Percentiles rank a stretch among this genome's conserved stretches.
Conservation (phyloP, 495 filamentous ascomycete species). For the Penicillium fimorum region DNA sequence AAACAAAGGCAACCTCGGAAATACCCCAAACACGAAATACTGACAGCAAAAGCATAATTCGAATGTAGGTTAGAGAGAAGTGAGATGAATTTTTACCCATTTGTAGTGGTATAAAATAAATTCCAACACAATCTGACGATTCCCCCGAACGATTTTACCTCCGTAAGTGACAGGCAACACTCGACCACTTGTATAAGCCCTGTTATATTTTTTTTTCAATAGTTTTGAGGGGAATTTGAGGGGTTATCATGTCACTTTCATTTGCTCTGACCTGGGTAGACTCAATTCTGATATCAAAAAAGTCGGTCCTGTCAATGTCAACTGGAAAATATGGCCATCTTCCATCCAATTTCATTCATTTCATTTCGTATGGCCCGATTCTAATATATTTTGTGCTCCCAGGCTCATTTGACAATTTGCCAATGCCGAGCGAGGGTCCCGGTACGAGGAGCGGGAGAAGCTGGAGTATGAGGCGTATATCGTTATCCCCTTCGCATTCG, state of each 20-base stretch:
- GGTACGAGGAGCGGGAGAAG: not conserved
- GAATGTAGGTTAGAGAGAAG: not conserved
- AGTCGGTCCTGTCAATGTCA: not conserved
- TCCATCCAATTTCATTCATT: not conserved
- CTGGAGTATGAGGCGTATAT: too few species aligned
- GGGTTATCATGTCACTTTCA: not conserved
- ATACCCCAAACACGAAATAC: not conserved
- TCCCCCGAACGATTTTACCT: not conserved
- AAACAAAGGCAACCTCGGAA: not conserved
- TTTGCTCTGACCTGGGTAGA: not conserved
- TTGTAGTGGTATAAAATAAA: not conserved
- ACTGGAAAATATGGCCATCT: not conserved
- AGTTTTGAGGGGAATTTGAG: not conserved
- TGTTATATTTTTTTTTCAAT: not conserved
- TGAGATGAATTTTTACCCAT: not conserved
- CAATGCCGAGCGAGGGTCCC: not conserved
- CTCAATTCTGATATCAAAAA: not conserved
- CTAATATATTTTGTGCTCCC: not conserved
- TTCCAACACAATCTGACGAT: not conserved
- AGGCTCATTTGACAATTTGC: not conserved
- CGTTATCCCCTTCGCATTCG: too few species aligned
- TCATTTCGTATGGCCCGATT: not conserved
- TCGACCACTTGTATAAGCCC: not conserved
- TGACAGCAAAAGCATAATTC: not conserved
- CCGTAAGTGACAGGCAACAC: not conserved